phyloP scores from a whole-genome alignment of 177 flowering plant species.

The Vitis hybrid region DNA sequence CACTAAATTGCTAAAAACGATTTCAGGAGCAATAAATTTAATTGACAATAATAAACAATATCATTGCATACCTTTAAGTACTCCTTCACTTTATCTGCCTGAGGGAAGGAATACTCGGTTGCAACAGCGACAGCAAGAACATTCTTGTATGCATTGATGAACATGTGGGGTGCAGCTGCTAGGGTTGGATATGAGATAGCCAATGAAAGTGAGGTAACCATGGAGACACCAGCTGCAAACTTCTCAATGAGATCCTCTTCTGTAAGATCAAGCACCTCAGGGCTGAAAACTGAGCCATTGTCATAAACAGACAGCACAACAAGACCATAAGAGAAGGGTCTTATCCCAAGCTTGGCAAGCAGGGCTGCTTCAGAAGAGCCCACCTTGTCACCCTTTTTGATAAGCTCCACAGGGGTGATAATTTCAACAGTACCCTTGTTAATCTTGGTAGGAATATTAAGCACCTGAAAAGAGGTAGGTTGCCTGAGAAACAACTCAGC shows the following conservation, averaged over 20 bases:
- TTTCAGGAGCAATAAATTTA: neutral
- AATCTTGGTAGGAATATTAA: constrained; percentile 77
- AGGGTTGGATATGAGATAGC: constrained; percentile 64
- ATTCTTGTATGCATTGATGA: constrained; percentile 72
- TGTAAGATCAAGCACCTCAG: constrained; percentile 70
- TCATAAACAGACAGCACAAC: constrained; percentile 59
- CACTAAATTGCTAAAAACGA: neutral
- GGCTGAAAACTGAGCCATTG: constrained; percentile 66
- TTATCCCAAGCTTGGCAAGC: constrained; percentile 63
- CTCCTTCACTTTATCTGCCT: constrained; percentile 71
- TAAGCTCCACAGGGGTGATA: constrained; percentile 71
- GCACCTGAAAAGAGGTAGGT: constrained; percentile 31
- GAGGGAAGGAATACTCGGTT: constrained; percentile 68
- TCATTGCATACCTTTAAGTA: constrained; percentile 40
- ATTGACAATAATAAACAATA: neutral
- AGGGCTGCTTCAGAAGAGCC: constrained; percentile 79
- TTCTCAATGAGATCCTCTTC: constrained; percentile 68
- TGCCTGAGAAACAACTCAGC: neutral
- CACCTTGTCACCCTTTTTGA: constrained; percentile 69
- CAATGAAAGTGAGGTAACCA: constrained; percentile 59
- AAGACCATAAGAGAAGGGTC: constrained; percentile 80
- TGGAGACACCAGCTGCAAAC: constrained; percentile 66
- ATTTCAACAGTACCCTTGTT: constrained; percentile 93
- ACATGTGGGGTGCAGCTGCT: constrained; percentile 79
- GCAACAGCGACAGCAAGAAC: constrained; percentile 56